Conservation (phyloP, 2,329 filamentous ascomycete species). For the Fusarium luffae region DNA sequence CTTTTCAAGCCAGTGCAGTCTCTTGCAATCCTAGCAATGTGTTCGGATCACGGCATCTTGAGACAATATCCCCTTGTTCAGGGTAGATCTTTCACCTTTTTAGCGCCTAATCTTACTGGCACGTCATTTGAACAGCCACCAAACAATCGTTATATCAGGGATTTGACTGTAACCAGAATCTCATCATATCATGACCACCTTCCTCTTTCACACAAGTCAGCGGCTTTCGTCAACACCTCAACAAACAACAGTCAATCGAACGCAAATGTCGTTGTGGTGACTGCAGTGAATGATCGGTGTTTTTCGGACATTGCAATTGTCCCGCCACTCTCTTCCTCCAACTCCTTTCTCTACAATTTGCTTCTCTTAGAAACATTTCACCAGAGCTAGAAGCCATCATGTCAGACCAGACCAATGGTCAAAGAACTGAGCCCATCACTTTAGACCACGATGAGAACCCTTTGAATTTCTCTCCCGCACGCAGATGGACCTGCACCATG, state of each 20-base stretch:
- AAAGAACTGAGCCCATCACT: neutral
- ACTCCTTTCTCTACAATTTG: fast-evolving
- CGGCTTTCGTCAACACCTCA: neutral
- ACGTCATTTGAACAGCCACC: neutral
- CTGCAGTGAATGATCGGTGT: neutral
- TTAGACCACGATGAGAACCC: neutral
- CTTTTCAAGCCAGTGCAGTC: neutral
- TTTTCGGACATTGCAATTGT: fast-evolving
- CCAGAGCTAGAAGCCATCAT: neutral
- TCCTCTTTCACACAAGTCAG: neutral
- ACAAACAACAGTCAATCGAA: neutral
- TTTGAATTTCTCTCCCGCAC: neutral
- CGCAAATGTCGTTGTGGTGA: no score
- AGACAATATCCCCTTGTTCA: neutral
- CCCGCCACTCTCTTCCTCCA: neutral
- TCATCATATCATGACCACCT: neutral
- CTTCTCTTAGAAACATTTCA: neutral
- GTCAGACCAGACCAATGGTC: neutral
- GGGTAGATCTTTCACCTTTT: neutral
- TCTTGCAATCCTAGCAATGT: neutral
- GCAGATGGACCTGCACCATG: neutral
- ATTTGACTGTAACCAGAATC: neutral
- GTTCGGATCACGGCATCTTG: neutral
- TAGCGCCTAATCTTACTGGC: neutral
- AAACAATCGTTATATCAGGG: neutral